Base-by-base conservation (phyloP, 371 early-diverging fungal genomes). In the Conidiobolus incongruus region DNA sequence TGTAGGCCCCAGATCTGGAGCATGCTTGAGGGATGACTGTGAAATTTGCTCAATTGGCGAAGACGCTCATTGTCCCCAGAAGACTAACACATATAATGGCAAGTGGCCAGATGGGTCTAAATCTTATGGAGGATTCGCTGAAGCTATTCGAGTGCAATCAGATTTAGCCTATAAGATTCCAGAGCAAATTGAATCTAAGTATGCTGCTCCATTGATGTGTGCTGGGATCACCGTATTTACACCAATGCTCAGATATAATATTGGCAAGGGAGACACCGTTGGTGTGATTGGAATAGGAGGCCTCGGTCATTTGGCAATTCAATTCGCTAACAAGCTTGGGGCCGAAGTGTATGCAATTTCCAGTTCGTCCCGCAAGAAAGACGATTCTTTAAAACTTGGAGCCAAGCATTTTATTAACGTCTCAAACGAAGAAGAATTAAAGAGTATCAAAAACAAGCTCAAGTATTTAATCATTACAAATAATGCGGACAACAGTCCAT, bases 341-440 rank as follows among this genome's bases (percentile, higher is more conserved):
- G 71, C 77, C 16, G 59, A 72, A 20, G 78, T 81, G 0, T 49
- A 70, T 6, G 85, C 77, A 1, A 59, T 83, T 33, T 81, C 83
- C 15, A 62, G 65, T 40, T 70, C 75, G 13, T 51, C 54, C 11
- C 54, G 41, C 49, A 85, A 84, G 60, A 60, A 60, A 38, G 64
- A 64, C 28, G 78, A 82, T 47, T 65, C 76, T 33, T 52, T 52
- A 12, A 50, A 61, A 32, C 62, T 86, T 6, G 85, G 83, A 8
- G 85, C 81, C 23, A 52, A 63, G 17, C 49, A 57, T n/a, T 59
- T 61, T 36, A 54, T 72, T 38, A 53, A 60, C 47, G 44, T 47
- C 15, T 50, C 39, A 17, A 51, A 58, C 43, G 47, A 45, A 13
- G 55, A 48, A 13, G 53, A 58, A 5, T 43, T 60, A 37, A 42